Base-by-base conservation (phyloP, 805 yeast species). In the Kregervanrija pseudodelftensis region DNA sequence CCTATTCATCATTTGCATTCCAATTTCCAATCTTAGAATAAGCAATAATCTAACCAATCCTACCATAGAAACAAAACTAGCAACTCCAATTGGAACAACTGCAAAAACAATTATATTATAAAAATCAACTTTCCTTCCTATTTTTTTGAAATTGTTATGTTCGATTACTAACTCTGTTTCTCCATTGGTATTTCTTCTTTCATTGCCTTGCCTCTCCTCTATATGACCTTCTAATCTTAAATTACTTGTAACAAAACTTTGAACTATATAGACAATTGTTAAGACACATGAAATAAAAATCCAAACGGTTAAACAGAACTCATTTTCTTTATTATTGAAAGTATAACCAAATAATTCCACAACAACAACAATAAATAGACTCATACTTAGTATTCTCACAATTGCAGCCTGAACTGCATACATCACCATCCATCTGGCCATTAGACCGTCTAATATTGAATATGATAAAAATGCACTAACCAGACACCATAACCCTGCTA, bases 1-100 rank as follows among this genome's bases (percentile, higher is more conserved):
- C 28, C 7, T 22, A 22, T 22, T 22, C 28, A 22, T 22, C 16
- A 52, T 35, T 12, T 53, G 53, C 43, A 54, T 47, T 17, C 53
- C 77, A 8, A 74, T 61, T 49, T 84, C 95, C 42, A 87, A 61
- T 46, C 95, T 73, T 42, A 88, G 70, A 22, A 89, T 85, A 51
- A 89, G 70, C 41, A 89, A 66, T 40, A 85, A 77, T 48, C 98
- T 67, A 13, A 91, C 66, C 34, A 91, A 66, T 0, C 90, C 93
- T 33, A 89, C 70, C 95, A 90, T 87, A 3, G 98, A 89, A 17
- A 90, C 65, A 57, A 93, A 91, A 54, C 96, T 86, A 4, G 98
- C 97, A 48, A 91, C 58, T 0, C 99, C 98, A 13, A 91, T 88
- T 0, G 99, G 99, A n/a, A 91, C 96, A 36, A 91, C 99, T 2